Conservation (phyloP, 805 yeast genomes). For the Candida jianshihensis region DNA sequence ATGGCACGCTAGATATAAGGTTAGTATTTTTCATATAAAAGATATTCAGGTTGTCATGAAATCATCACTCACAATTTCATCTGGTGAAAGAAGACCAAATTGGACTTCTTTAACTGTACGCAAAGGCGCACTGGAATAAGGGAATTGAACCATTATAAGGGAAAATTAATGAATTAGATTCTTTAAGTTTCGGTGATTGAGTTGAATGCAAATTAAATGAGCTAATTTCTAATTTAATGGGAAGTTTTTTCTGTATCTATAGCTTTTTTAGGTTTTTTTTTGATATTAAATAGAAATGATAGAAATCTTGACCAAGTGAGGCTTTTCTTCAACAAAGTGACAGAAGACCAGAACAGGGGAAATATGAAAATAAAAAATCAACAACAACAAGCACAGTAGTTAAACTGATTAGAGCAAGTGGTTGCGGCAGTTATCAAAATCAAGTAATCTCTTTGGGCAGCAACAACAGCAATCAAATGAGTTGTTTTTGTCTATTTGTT, state of each 20-base stretch:
- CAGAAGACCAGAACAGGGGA: background rate
- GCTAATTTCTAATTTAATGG: conserved; percentile 4
- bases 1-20: conserved; percentile 61
- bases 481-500: conserved; percentile 5
- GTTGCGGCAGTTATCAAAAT: too few relatives aligned
- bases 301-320: too few relatives aligned
- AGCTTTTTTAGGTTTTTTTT: background rate
- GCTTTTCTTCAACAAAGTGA: too few relatives aligned
- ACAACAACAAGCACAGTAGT: too few relatives aligned
- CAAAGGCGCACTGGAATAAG: conserved; percentile 97
- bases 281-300: too few relatives aligned
- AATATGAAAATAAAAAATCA: too few relatives aligned
- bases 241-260: background rate
- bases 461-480: conserved; percentile 17
- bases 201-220: background rate
- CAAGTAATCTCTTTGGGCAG: too few relatives aligned
- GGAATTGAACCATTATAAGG: conserved; percentile 45
- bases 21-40: conserved; percentile 11
- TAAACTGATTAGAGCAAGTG: background rate
- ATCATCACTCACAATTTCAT: conserved; percentile 55
- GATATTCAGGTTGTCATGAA: too few relatives aligned
- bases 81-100: conserved; percentile 96
- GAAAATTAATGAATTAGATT: background rate
- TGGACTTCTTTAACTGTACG: conserved; percentile 97
- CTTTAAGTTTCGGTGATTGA: background rate